Evolutionary conservation across 1,139 yeast genomes (phyloP).

Genomic region (Yamadazyma dendronema): DNA sequence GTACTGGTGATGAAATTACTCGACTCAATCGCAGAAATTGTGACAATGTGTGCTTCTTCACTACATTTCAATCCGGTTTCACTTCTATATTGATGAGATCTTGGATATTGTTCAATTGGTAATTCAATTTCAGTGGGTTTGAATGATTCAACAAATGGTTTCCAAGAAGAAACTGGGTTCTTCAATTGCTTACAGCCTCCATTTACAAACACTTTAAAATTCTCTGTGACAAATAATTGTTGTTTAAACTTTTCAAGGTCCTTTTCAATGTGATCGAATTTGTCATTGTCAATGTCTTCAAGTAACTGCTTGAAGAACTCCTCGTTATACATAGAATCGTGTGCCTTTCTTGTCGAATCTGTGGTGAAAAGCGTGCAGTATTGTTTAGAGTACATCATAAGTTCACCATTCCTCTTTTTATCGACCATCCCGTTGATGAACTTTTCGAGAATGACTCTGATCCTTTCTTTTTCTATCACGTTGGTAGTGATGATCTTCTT

Average conservation of each 20-base stretch:
- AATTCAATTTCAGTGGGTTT: background rate
- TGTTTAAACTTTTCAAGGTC: conserved; percentile 59
- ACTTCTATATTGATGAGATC: conserved; percentile 54
- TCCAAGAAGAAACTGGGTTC: conserved; percentile 68
- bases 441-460: conserved; percentile 70
- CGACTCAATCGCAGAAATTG: conserved; percentile 86
- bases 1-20: conserved; percentile 68
- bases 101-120: conserved; percentile 41
- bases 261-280: conserved; percentile 42
- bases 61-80: conserved; percentile 54
- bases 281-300: conserved; percentile 51
- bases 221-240: conserved; percentile 56
- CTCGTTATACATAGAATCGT: conserved; percentile 67
- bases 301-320: conserved; percentile 50
- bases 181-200: conserved; percentile 60
- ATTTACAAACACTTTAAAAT: conserved; percentile 65
- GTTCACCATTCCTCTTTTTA: conserved; percentile 73
- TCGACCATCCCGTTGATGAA: conserved; percentile 75
- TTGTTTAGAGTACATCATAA: conserved; percentile 65
- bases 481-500: conserved; percentile 60
- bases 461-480: conserved; percentile 70
- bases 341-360: conserved; percentile 64
- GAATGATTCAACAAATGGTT: conserved; percentile 30
- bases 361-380: conserved; percentile 52
- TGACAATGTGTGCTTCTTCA: conserved; percentile 58